Conservation (phyloP, 352 stramenopile species). For the Elongisporangium anandrum region DNA sequence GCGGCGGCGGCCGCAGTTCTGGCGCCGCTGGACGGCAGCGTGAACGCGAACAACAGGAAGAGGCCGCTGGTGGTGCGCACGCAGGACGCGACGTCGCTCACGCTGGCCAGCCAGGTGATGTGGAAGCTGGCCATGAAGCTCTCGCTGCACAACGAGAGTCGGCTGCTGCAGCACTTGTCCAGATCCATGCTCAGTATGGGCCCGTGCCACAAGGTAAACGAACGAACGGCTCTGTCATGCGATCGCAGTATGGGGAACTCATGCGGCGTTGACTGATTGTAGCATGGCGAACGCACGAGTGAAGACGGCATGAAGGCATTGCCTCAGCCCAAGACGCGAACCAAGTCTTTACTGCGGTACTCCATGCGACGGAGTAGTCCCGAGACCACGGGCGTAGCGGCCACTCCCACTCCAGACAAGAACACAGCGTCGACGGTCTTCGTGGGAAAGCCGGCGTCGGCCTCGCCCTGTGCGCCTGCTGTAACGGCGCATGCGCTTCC, state of each 20-base stretch:
- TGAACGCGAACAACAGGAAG: not conserved
- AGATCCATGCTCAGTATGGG: slow-evolving; percentile 54
- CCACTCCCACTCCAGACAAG: not conserved
- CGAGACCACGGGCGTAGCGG: not conserved
- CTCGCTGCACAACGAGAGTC: slow-evolving; percentile 62
- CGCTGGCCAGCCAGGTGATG: slow-evolving; percentile 50
- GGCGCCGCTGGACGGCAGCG: not conserved
- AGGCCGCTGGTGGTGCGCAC: not conserved
- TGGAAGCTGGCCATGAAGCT: slow-evolving; percentile 62
- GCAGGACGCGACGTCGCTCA: slow-evolving; percentile 7
- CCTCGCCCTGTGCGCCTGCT: slow-evolving; percentile 11
- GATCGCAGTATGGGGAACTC: not conserved
- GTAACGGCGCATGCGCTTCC: slow-evolving; percentile 28
- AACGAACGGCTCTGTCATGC: not conserved
- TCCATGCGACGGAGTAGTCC: not conserved
- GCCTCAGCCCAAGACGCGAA: not conserved
- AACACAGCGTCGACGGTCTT: not conserved
- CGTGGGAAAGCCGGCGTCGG: slow-evolving; percentile 2
- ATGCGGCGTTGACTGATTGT: not conserved
- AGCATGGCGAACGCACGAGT: not conserved
- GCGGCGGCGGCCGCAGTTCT: not conserved
- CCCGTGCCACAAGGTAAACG: slow-evolving; percentile 38
- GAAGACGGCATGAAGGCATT: not conserved
- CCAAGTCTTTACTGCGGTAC: not conserved
- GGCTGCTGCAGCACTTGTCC: slow-evolving; percentile 62